phyloP scores from a whole-genome alignment of 2,329 filamentous ascomycete species.

The Helotiales sp. region DNA sequence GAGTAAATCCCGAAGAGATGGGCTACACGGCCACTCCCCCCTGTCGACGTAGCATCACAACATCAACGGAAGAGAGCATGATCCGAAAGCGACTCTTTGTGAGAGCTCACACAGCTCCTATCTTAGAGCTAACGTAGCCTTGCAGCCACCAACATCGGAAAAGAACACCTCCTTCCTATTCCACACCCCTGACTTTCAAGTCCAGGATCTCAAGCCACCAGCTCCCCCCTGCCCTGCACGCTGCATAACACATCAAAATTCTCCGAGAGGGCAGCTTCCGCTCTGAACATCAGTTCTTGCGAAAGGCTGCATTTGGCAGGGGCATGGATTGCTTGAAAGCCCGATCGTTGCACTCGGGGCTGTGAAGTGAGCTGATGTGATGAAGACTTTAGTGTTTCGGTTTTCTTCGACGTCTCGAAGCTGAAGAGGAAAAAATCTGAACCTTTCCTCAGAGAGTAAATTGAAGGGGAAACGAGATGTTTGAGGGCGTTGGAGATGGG shows the following conservation, averaged over 20 bases:
- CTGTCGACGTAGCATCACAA: too few species aligned
- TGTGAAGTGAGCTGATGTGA: background rate
- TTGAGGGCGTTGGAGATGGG: background rate
- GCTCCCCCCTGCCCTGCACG: background rate
- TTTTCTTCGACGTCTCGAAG: background rate
- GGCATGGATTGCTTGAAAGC: background rate
- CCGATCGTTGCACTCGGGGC: background rate
- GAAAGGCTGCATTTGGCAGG: background rate
- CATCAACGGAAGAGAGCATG: background rate
- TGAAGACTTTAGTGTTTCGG: background rate
- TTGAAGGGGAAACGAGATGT: background rate
- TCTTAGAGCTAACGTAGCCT: too few species aligned
- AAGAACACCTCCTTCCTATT: slow-evolving; percentile 1
- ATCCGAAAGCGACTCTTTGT: too few species aligned
- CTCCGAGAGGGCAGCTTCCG: background rate
- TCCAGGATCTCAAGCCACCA: slow-evolving; percentile 2
- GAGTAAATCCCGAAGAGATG: too few species aligned
- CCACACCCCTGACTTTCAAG: background rate
- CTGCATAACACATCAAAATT: slow-evolving; percentile 2
- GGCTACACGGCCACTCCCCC: too few species aligned
- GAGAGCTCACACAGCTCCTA: too few species aligned
- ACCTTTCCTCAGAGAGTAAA: background rate
- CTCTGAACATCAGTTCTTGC: background rate
- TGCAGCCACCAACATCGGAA: background rate
- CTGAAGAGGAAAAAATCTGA: background rate